Evolutionary conservation across 352 stramenopile genomes (phyloP), one percentile per base, ranked within the genome.

Genomic region (Globisporangium cylindrosporum): DNA sequence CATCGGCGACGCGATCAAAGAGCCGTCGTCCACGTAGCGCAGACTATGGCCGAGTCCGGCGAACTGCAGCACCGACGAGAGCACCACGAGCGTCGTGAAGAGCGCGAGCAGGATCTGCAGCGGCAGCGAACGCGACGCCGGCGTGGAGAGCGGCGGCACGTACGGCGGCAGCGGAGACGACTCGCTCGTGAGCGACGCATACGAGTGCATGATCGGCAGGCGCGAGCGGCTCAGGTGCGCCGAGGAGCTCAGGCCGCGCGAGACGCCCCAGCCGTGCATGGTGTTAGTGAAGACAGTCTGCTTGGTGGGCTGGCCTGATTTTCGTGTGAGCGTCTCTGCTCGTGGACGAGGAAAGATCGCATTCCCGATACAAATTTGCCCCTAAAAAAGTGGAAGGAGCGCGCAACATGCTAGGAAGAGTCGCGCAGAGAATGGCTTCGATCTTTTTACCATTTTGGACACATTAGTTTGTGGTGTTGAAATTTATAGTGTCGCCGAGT

Each of bases 41-140:
- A 72, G 41, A 1, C 70, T 54, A 6, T 64, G 59, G 56, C 71
- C 59, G 36, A 81, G 48, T 1, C 74, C 77, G 6, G 72, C 43
- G 20, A 72, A 68, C 51, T 81, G 77, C 57, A 82, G 27, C 29
- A 68, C 32, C 6, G 54, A 72, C 12, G 59, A 66, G 29, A 72
- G 53, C 27, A 68, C 73, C 27, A 82, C 55, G 4, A 66, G 70
- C 60, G 65, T 75, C 70, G 78, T 78, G 36, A 78, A 69, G 8
- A 77, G 32, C 64, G 76, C 59, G 43, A 74, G 78, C 51, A 82
- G 51, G 49, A 86, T 57, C 70, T 51, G 78, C 67, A 61, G 64
- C 58, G 60, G 74, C 62, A 49, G 74, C 68, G 48, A 82, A 54
- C 56, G 56, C n/a, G 75, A 80, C 46, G 69, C 71, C 25, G 76